A percentile compares a stretch with the other conserved stretches of the same genome.
Evolutionary conservation across 140 eudicot genomes (phyloP).

Genomic region (Oenanthe javanica): DNA sequence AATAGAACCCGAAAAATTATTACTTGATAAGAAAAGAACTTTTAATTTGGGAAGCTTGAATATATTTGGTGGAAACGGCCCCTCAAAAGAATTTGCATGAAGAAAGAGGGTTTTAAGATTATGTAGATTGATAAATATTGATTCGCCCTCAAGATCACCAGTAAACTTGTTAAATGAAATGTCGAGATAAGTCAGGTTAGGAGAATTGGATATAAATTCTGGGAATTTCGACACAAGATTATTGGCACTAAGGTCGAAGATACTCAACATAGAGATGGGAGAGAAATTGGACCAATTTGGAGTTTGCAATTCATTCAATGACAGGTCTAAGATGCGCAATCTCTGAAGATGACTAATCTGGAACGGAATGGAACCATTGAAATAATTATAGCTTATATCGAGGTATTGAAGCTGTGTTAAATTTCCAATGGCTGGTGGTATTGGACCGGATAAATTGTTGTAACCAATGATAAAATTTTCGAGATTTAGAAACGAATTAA

Average conservation of each 20-base stretch:
- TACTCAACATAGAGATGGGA: not conserved
- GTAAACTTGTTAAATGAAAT: not conserved
- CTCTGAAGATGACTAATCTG: not conserved
- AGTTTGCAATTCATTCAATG: not conserved
- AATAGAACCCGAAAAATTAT: not conserved
- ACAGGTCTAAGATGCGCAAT: not conserved
- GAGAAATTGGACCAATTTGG: not conserved
- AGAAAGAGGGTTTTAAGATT: not conserved
- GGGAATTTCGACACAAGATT: not conserved
- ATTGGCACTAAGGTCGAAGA: rapidly evolving
- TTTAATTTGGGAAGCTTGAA: not conserved
- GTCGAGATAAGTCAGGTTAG: not conserved
- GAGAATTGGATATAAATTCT: not conserved
- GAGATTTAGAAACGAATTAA: not conserved
- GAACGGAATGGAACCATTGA: not conserved
- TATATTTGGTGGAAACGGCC: not conserved
- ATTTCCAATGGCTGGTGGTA: not conserved
- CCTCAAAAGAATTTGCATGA: not conserved
- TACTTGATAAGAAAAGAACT: not conserved
- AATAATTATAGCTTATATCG: not conserved
- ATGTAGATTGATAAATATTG: not conserved
- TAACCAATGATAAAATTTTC: not conserved
- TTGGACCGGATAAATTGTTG: not conserved
- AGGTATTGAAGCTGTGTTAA: not conserved
- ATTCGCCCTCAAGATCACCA: not conserved